Base-by-base conservation (phyloP, 345 rosid species). In the Citrus hindsii region DNA sequence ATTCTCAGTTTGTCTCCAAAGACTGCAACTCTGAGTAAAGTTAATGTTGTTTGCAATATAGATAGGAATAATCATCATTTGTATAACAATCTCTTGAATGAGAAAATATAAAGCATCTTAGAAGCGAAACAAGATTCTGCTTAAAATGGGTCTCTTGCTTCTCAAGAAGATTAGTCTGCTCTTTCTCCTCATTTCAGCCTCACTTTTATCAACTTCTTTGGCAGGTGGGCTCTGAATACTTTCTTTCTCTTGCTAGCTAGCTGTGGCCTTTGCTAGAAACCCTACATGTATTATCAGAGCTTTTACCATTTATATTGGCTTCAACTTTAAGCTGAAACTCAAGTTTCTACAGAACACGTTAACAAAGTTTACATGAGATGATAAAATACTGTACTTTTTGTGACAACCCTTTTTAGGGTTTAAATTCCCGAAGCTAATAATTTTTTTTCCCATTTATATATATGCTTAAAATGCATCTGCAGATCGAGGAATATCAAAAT, bases 161-260 rank as follows among this genome's bases (percentile, higher is more conserved):
- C 67, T 84, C 76, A 86, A 79, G 83, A 89, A 86, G 74, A 71
- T 77, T 35, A 64, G 75, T 79, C 78, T 89, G 71, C 79, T 89
- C 83, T 86, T 87, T 81, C 90, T 91, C 66, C 87, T 91, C 64
- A 40, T 84, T 76, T 88, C 87, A 63, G 84, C 88, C 32, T 76
- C 89, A 61, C 76, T 83, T 22, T 65, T 86, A 7, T 82, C 90
- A 42, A 72, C 85, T 77, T 85, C 86, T 73, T 81, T 73, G 77
- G 90, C 89, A 86, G 93, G 93, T 88, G 76, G 65, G 80, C 74
- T 13, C 62, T 55, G 67, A 58, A 55, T 4, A 40, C 8, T 30
- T 56, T 56, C 16, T 67, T 2, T 71, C 75, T 58, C 70, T 71
- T 76, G 63, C 32, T 18, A 53, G 7, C 22, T 51, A 53, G 58